A percentile compares a stretch with the other conserved stretches of the same genome.
These are phyloP conservation scores for Aspergillus japonicus DNA, from an alignment of 2,329 filamentous ascomycete species.

Conservation along the genomic window DNA sequence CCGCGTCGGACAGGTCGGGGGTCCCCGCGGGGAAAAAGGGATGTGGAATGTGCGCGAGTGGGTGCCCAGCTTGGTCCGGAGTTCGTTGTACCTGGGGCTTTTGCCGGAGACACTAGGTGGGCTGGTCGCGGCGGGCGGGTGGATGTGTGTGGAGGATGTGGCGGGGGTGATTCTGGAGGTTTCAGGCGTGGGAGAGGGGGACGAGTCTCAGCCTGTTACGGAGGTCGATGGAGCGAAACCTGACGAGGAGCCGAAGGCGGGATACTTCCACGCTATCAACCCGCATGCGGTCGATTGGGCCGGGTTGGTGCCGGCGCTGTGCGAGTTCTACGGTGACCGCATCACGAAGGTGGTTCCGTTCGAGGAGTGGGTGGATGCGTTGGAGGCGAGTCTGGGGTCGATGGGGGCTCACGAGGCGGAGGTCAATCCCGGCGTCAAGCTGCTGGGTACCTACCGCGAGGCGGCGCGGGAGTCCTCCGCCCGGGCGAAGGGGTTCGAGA, in stretches of 20 bases:
- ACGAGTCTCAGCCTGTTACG: too few relatives aligned
- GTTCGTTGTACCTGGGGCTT: conserved; percentile 50
- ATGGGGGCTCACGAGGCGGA: not conserved
- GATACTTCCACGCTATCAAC: conserved; percentile 6
- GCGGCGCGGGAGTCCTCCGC: not conserved
- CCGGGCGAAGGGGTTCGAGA: not conserved
- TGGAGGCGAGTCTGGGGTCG: not conserved
- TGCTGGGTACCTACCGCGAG: not conserved
- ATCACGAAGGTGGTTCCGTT: not conserved
- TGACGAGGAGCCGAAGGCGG: not conserved
- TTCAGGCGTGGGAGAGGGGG: not conserved
- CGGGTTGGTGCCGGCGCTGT: not conserved
- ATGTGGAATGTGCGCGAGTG: conserved; percentile 57
- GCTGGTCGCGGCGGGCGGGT: conserved; percentile 51
- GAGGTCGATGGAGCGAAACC: not conserved
- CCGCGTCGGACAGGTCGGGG: conserved; percentile 39
- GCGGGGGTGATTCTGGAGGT: conserved; percentile 2
- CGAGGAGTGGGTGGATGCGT: not conserved
- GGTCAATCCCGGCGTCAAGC: not conserved
- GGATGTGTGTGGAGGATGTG: conserved; percentile 30
- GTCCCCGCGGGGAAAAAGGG: conserved; percentile 38
- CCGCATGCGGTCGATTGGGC: not conserved
- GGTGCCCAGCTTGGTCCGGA: conserved; percentile 47
- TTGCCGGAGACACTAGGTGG: conserved; percentile 49
- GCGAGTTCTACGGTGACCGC: not conserved